Conservation (phyloP, 331 rosid genomes). For the Phaseolus coccineus region DNA sequence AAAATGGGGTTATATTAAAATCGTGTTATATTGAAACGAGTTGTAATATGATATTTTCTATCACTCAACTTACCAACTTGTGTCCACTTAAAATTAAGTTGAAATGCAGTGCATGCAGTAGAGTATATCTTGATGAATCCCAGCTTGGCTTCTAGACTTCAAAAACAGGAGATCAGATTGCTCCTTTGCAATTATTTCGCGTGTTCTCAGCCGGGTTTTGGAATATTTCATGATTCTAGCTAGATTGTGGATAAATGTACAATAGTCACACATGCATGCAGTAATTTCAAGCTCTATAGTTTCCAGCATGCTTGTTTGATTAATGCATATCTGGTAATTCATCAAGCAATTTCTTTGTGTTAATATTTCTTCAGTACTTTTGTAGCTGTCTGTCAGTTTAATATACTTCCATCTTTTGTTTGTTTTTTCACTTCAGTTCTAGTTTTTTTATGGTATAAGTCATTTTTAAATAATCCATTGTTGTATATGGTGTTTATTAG, state of each 20-base stretch:
- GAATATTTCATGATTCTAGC: background rate
- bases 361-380: too few species aligned
- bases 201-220: background rate
- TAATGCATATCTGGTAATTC: too few species aligned
- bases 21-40: background rate
- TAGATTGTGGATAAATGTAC: too few species aligned
- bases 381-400: too few species aligned
- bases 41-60: background rate
- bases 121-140: background rate
- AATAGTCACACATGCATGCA: too few species aligned
- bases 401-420: constrained; percentile 13
- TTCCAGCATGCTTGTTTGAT: too few species aligned
- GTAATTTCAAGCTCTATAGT: too few species aligned
- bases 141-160: background rate
- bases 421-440: constrained; percentile 23
- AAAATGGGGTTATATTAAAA: too few species aligned
- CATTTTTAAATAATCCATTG: background rate
- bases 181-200: background rate
- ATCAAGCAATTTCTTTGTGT: too few species aligned
- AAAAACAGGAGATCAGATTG: background rate
- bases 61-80: background rate
- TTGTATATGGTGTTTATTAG: constrained; percentile 11
- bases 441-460: constrained; percentile 28
- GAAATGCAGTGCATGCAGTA: background rate
- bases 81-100: background rate